Evolutionary conservation across 495 filamentous ascomycete genomes (phyloP).

Genomic region (Talaromyces stipitatus): DNA sequence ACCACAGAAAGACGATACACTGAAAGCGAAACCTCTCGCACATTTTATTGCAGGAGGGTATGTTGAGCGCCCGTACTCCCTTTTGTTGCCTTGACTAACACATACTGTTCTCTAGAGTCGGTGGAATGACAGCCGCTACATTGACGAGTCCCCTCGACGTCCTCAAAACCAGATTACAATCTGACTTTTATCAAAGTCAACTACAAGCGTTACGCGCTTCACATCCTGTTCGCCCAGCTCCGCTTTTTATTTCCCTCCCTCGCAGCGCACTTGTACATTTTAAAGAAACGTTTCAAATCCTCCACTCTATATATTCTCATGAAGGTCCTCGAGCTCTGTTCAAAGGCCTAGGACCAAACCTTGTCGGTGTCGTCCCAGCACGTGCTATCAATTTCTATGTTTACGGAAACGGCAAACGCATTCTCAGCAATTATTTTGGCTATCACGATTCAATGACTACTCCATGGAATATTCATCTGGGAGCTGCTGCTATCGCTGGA

Average conservation of each 20-base stretch:
- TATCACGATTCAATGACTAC: conserved; percentile 32
- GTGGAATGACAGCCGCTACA: conserved; percentile 82
- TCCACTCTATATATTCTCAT: conserved; percentile 41
- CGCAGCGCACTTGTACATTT: conserved; percentile 43
- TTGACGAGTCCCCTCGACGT: conserved; percentile 86
- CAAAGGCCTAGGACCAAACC: conserved; percentile 51
- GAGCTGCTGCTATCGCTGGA: conserved; percentile 44
- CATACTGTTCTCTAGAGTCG: conserved; percentile 45
- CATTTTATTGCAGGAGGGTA: conserved; percentile 88
- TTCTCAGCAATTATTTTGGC: conserved; percentile 39
- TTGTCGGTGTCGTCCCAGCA: conserved; percentile 51
- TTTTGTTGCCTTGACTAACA: background rate
- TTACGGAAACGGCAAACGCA: conserved; percentile 51
- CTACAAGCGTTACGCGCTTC: conserved; percentile 35
- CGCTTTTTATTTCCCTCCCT: conserved; percentile 34
- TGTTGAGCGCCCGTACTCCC: conserved; percentile 13
- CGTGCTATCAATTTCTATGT: conserved; percentile 52
- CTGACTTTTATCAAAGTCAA: conserved; percentile 79
- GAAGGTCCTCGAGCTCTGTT: conserved; percentile 54
- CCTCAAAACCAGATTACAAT: conserved; percentile 82
- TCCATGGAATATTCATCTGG: conserved; percentile 39
- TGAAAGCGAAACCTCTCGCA: conserved; percentile 73
- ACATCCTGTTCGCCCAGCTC: conserved; percentile 30
- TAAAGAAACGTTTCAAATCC: conserved; percentile 49
- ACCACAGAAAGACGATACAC: conserved; percentile 32